These are phyloP conservation scores for Fusarium sp. DNA, from an alignment of 2,329 filamentous ascomycete genomes.

Conservation along the genomic window DNA sequence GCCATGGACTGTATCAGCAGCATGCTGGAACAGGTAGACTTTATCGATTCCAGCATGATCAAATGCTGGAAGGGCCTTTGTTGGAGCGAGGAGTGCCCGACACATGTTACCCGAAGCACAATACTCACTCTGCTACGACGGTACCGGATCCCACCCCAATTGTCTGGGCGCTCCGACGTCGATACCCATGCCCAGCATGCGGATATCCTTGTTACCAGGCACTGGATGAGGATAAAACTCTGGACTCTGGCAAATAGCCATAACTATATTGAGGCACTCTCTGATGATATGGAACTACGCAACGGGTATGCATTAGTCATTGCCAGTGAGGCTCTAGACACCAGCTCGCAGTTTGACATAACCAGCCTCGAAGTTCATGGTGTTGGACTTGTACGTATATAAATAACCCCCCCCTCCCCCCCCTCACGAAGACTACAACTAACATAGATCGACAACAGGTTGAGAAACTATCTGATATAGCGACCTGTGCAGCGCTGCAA, in stretches of 20 bases:
- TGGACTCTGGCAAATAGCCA: background rate
- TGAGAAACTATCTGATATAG: background rate
- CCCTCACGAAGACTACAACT: fast-evolving
- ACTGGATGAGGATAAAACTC: constrained; percentile 2
- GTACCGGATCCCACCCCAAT: background rate
- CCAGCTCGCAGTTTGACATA: background rate
- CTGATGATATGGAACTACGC: background rate
- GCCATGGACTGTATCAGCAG: background rate
- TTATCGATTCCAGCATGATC: background rate
- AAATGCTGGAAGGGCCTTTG: background rate
- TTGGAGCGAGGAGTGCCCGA: background rate
- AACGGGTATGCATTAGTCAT: background rate
- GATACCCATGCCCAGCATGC: background rate
- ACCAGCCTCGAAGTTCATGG: background rate
- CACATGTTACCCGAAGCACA: background rate
- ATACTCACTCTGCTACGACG: background rate
- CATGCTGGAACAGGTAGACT: constrained; percentile 1
- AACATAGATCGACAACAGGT: background rate
- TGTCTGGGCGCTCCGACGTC: background rate
- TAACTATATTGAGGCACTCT: background rate
- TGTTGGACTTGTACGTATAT: background rate
- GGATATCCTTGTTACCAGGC: background rate
- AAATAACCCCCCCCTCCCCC: fast-evolving
- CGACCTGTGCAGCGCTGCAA: background rate
- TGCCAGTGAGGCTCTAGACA: background rate